Conservation (phyloP, 148 eudicot species). For the Polygonum aviculare region DNA sequence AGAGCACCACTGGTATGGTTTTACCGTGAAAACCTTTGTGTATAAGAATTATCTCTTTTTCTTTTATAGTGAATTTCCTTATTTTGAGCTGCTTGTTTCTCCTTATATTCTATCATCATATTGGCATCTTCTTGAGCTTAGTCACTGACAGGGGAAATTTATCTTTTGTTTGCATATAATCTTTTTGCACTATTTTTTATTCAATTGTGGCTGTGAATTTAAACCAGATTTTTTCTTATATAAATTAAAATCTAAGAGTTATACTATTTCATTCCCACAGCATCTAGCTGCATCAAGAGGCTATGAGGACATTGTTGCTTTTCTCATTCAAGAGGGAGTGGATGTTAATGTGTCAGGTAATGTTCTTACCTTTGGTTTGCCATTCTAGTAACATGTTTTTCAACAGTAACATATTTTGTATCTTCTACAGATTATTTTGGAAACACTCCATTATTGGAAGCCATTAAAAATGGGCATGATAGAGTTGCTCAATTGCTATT, state of each 20-base stretch:
- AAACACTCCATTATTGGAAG: conserved; percentile 73
- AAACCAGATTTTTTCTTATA: not conserved
- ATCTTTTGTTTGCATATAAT: not conserved
- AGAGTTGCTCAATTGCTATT: conserved; percentile 53
- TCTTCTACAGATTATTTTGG: conserved; percentile 56
- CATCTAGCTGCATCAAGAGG: conserved; percentile 93
- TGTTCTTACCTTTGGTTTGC: not conserved
- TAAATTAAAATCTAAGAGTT: not conserved
- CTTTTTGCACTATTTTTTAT: not conserved
- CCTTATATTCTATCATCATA: not conserved
- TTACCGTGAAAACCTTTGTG: not conserved
- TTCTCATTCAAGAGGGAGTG: conserved; percentile 64
- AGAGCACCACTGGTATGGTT: conserved; percentile 73
- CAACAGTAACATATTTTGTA: not conserved
- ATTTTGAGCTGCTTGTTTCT: not conserved
- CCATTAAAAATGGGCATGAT: conserved; percentile 71
- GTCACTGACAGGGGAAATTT: not conserved
- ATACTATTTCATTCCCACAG: conserved; percentile 22
- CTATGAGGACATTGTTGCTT: conserved; percentile 46
- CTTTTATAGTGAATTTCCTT: not conserved
- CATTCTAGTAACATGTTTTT: not conserved
- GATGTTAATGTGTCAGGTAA: conserved; percentile 59
- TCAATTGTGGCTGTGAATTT: not conserved
- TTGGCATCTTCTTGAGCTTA: not conserved
- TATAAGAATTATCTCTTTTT: not conserved